These are phyloP conservation scores for Amauroascus verrucosus DNA, from an alignment of 2,329 filamentous ascomycete genomes.

Conservation along the genomic window DNA sequence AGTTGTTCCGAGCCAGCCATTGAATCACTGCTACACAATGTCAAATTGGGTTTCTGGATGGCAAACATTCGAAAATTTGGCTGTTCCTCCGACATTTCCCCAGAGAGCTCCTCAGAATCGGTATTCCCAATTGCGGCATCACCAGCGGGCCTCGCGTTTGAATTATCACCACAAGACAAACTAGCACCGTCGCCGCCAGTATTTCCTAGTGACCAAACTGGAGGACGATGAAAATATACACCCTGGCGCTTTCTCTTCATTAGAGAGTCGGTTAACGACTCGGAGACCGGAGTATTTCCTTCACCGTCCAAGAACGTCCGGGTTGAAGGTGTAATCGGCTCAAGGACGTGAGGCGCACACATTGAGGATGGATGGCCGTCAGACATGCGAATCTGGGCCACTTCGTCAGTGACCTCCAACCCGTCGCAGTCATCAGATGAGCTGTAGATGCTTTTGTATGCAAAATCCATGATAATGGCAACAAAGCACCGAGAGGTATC, in stretches of 20 bases:
- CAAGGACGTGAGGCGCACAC: background rate
- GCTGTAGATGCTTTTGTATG: background rate
- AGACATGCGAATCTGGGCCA: background rate
- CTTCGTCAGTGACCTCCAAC: background rate
- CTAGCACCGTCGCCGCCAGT: background rate
- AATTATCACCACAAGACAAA: background rate
- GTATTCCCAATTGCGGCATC: background rate
- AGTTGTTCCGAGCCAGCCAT: background rate
- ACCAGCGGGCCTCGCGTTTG: background rate
- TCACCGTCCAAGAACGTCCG: constrained; percentile 14
- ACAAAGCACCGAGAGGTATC: background rate
- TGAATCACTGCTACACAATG: background rate
- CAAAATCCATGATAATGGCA: background rate
- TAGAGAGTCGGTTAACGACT: constrained; percentile 19
- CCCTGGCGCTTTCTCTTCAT: constrained; percentile 23
- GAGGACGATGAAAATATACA: constrained; percentile 26
- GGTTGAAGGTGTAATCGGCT: background rate
- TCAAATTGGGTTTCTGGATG: background rate
- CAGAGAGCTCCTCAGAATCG: background rate
- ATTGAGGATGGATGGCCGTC: background rate
- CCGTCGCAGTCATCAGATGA: background rate
- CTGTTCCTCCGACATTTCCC: background rate
- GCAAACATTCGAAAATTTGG: background rate
- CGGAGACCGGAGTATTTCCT: constrained; percentile 13
- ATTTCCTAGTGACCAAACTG: constrained; percentile 19